Conservation (phyloP, 306 rosid genomes). For the Canavalia gladiata region DNA sequence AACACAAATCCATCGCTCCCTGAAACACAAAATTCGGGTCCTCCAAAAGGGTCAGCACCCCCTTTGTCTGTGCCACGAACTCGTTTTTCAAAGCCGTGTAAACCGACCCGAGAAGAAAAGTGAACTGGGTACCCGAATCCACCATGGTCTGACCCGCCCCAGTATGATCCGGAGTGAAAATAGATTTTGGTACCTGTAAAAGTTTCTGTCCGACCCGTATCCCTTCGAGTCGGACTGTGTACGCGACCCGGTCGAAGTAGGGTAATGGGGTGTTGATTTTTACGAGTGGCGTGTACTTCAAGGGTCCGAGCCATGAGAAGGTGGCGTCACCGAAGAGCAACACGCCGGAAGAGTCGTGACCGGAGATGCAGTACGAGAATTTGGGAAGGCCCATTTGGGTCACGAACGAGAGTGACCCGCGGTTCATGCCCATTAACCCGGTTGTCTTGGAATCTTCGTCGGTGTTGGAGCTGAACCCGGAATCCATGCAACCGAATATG, state of each 20-base stretch:
- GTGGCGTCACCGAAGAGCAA: conserved; percentile 70
- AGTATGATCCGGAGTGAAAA: conserved; percentile 73
- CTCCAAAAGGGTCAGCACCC: conserved; percentile 42
- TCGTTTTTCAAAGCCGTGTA: conserved; percentile 73
- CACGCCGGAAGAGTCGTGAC: conserved; percentile 68
- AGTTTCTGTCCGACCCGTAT: conserved; percentile 61
- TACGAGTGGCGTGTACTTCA: conserved; percentile 79
- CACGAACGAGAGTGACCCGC: conserved; percentile 77
- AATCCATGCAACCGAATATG: conserved; percentile 83
- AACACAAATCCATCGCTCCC: conserved; percentile 88
- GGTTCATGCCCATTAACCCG: conserved; percentile 90
- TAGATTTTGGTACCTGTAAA: conserved; percentile 57
- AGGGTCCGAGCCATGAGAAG: conserved; percentile 65
- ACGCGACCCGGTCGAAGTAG: conserved; percentile 83
- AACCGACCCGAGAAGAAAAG: conserved; percentile 81
- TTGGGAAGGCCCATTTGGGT: conserved; percentile 71
- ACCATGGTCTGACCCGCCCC: conserved; percentile 96
- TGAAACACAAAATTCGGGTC: conserved; percentile 79
- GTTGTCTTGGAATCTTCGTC: conserved; percentile 81
- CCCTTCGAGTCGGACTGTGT: conserved; percentile 76
- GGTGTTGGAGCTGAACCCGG: conserved; percentile 76
- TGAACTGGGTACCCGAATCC: conserved; percentile 90
- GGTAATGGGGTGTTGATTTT: conserved; percentile 75
- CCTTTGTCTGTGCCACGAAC: conserved; percentile 64
- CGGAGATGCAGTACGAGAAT: conserved; percentile 89